A percentile compares a stretch with the other conserved stretches of the same genome.
phyloP scores from a whole-genome alignment of 108 stramenopile genomes.

The Bacterosira constricta region DNA sequence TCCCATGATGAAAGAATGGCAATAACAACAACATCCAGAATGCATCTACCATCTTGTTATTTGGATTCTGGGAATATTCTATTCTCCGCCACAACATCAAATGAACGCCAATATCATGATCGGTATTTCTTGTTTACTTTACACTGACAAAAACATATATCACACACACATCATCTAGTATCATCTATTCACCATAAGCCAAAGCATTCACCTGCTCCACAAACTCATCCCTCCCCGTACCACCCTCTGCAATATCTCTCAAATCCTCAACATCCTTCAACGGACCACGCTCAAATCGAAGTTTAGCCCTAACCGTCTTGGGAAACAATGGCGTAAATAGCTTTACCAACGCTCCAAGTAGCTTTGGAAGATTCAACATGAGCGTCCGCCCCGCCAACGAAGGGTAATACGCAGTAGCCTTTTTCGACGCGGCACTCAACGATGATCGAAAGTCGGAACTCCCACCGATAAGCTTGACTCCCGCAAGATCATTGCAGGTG shows the following conservation, averaged over 20 bases:
- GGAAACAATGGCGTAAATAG: slow-evolving; percentile 87
- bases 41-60: no score
- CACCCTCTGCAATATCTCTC: slow-evolving; percentile 48
- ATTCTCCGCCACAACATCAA: no score
- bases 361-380: slow-evolving; percentile 72
- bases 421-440: slow-evolving; percentile 62
- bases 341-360: slow-evolving; percentile 71
- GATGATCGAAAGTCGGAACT: slow-evolving; percentile 65
- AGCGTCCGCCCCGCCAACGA: slow-evolving; percentile 70
- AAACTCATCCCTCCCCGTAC: slow-evolving; percentile 53
- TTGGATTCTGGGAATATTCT: no score
- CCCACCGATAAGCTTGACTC: slow-evolving; percentile 71
- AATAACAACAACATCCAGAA: no score
- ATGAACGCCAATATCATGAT: no score
- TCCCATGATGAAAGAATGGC: no score
- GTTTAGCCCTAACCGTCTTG: slow-evolving; percentile 52
- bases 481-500: slow-evolving; percentile 76
- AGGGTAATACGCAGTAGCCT: slow-evolving; percentile 70
- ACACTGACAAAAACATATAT: no score
- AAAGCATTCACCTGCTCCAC: slow-evolving; percentile 59
- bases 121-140: no score
- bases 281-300: slow-evolving; percentile 73
- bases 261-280: slow-evolving; percentile 63
- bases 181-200: slow-evolving; percentile 47
- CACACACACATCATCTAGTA: no score